Conservation (phyloP, 345 rosid genomes). For the Heritiera littoralis region DNA sequence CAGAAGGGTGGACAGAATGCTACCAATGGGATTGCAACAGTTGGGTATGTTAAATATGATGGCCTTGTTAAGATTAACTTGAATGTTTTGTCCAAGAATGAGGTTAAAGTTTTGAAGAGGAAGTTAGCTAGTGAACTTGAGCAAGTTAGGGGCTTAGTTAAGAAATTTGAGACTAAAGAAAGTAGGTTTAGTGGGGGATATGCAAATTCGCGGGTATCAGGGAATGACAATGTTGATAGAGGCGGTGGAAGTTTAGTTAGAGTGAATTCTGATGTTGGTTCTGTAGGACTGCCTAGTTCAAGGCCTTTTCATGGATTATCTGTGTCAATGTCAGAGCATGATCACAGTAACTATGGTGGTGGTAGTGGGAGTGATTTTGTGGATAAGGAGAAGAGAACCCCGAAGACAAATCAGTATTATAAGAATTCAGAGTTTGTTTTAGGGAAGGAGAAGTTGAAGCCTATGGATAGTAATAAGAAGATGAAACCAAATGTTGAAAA, state of each 20-base stretch:
- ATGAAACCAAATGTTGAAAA: constrained; percentile 33
- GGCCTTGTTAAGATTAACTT: constrained; percentile 46
- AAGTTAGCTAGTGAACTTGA: constrained; percentile 60
- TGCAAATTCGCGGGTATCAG: constrained; percentile 21
- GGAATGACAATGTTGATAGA: constrained; percentile 24
- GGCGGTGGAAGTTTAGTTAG: constrained; percentile 36
- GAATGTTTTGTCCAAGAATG: constrained; percentile 36
- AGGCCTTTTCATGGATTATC: constrained; percentile 25
- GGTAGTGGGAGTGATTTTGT: constrained; percentile 11
- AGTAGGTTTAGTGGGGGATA: constrained; percentile 19
- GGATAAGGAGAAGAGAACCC: constrained; percentile 38
- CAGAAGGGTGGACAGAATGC: constrained; percentile 17
- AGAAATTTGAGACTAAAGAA: constrained; percentile 46
- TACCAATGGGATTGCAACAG: constrained; percentile 25
- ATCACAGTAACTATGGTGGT: constrained; percentile 24
- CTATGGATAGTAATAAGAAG: constrained; percentile 45
- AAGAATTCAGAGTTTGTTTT: constrained; percentile 30
- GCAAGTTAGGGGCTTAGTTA: constrained; percentile 48
- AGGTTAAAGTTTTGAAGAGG: constrained; percentile 46
- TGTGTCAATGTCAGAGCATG: constrained; percentile 32
- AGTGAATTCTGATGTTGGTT: constrained; percentile 54
- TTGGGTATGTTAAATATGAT: constrained; percentile 48
- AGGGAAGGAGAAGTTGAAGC: constrained; percentile 31
- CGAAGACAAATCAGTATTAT: constrained; percentile 32
- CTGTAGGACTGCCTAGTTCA: constrained; percentile 39